Base-by-base conservation (phyloP, 768 basidiomycete species). In the Naganishia randhawae region DNA sequence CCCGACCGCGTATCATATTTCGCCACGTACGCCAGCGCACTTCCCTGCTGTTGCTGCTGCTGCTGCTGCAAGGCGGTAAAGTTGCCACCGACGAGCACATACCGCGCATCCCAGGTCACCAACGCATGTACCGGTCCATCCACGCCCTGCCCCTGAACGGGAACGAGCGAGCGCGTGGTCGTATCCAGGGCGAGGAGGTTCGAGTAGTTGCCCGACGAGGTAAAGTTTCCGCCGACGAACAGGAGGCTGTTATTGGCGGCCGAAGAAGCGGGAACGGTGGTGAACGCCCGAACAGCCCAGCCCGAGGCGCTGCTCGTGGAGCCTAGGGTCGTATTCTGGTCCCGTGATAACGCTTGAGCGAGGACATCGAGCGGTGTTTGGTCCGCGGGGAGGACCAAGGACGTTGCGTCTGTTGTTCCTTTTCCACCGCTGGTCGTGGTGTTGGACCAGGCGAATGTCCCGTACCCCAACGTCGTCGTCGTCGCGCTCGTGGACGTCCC, bases 361-460 rank as follows among this genome's bases (percentile, higher is more conserved):
- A 88, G 75, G 16, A 75, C 71, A 73, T 93, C 90, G 14, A 89
- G 79, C 1, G 84, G 66, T 1, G 93, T 93, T 76, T 61, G 57
- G 5, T 39, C 33, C 37, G 57, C 39, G 14, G 57, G 57, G 7
- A 39, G 57, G 57, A 61, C 25, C 29, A 61, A 29, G 27, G 57
- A n/a, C 11, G 57, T 61, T n/a, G 33, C 57, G 17, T 61, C 57
- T 11, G 57, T 89, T 82, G 13, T 87, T 86, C 1, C 85, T 78
- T 76, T 92, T 92, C 87, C 82, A 50, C 94, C 81, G 2, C 81
- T 76, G 13, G 84, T 81, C 3, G 86, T 86, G 8, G 87, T 88
- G 74, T 91, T 87, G 27, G 27, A 86, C 90, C 90, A 98, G 78
- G 98, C 95, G 71, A 90, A 88, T 73, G 96, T 87, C 14, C 95